phyloP scores from a whole-genome alignment of 805 yeast species.

The Wickerhamomyces alni region DNA sequence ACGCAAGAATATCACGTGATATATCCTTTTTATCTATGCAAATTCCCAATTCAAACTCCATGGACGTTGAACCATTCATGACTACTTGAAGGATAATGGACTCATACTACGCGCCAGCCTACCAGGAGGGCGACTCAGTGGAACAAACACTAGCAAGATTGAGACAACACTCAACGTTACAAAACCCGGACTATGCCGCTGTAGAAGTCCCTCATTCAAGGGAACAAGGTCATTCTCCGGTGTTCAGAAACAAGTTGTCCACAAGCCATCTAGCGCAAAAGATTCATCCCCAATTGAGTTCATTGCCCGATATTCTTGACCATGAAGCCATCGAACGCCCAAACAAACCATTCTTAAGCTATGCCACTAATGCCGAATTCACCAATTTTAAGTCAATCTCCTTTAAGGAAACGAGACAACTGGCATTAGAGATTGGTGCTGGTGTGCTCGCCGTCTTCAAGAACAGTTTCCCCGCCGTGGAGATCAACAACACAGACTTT shows the following conservation, averaged over 20 bases:
- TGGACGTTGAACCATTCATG: too few species aligned
- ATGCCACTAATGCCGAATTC: slow-evolving; percentile 29
- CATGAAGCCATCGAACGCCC: slow-evolving; percentile 1
- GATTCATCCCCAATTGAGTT: slow-evolving; percentile 35
- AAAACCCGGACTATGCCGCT: background rate
- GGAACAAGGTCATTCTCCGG: slow-evolving; percentile 36
- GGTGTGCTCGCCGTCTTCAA: background rate
- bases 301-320: slow-evolving; percentile 34
- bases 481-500: slow-evolving; percentile 35
- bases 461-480: slow-evolving; percentile 32
- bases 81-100: too few species aligned
- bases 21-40: too few species aligned
- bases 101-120: too few species aligned
- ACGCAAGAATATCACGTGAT: too few species aligned
- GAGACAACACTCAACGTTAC: background rate
- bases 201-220: background rate
- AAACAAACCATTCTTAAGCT: slow-evolving; percentile 26
- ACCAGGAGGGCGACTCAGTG: background rate
- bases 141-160: background rate
- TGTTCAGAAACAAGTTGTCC: slow-evolving; percentile 36
- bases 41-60: too few species aligned
- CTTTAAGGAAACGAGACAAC: slow-evolving; percentile 24
- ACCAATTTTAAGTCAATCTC: slow-evolving; percentile 30
- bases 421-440: background rate
- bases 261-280: slow-evolving; percentile 26